Evolutionary conservation across 208 protist genomes (phyloP).

Genomic region (Naegleria fowleri): DNA sequence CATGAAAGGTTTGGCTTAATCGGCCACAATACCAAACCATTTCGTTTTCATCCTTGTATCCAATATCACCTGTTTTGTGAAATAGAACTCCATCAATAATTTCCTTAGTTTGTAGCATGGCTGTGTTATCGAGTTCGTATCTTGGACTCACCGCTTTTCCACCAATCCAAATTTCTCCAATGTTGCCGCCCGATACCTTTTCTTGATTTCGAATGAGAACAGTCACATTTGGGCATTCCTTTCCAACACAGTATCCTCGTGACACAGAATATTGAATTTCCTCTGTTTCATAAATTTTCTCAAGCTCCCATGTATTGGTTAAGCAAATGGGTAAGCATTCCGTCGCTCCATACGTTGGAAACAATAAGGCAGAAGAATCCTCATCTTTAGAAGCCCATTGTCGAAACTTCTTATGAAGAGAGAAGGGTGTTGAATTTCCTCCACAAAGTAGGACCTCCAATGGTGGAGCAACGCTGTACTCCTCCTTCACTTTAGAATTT

Average conservation of each 20-base stretch:
- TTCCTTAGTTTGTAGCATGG: background rate
- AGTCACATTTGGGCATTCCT: background rate
- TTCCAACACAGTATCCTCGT: background rate
- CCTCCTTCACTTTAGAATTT: background rate
- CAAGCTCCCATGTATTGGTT: background rate
- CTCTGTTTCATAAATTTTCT: background rate
- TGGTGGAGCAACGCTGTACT: background rate
- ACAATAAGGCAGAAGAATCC: background rate
- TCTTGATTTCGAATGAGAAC: background rate
- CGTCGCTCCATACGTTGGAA: constrained; percentile 4
- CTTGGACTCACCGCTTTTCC: background rate
- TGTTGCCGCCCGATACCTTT: background rate
- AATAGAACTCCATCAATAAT: background rate
- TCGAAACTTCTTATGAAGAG: background rate
- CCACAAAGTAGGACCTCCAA: background rate
- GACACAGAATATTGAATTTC: background rate
- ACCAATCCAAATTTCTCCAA: constrained; percentile 14
- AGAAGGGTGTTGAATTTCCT: background rate
- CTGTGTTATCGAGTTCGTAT: background rate
- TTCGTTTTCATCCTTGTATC: background rate
- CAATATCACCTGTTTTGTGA: background rate
- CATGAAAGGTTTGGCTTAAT: background rate
- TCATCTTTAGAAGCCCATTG: background rate
- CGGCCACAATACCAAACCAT: constrained; percentile 14
- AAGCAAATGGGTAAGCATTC: background rate